phyloP scores from a whole-genome alignment of 176 grass and related monocot species.

The maize (Zea mays) region Zm-B73-REFERENCE-NAM-5.0 NC_050096.1:221049001-221049500 shows the following conservation, averaged over 20 bases:
- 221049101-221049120: not conserved
- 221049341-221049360: not conserved
- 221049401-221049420: not conserved
- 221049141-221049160: not conserved
- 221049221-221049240: not conserved
- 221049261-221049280: not conserved
- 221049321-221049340: not conserved
- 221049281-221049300: not conserved
- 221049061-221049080: no score
- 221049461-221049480: constrained; percentile 27
- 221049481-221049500: constrained; percentile 7
- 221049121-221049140: not conserved
- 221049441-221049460: constrained; percentile 29
- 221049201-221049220: not conserved
- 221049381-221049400: constrained; percentile 1
- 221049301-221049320: not conserved
- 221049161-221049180: not conserved
- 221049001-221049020: no score
- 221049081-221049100: not conserved
- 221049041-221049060: no score
- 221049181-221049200: not conserved
- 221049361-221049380: not conserved
- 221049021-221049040: no score
- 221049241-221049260: constrained; percentile 16
- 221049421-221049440: not conserved